These are phyloP conservation scores for Eucalyptus marginata DNA, from an alignment of 345 rosid genomes.

Conservation along the genomic window DNA sequence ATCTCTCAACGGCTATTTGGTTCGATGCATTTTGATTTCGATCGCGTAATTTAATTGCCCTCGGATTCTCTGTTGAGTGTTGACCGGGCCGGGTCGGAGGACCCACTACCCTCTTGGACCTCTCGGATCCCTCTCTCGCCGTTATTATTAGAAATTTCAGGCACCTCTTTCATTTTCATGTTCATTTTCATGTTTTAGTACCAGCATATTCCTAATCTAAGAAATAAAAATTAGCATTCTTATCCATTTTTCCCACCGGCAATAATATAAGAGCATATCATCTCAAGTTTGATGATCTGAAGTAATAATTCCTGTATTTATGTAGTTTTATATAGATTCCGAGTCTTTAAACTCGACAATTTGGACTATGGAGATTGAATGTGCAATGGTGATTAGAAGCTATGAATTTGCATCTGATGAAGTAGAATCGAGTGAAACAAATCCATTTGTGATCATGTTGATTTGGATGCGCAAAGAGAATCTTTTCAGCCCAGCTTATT, in stretches of 20 bases:
- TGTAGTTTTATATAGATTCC: neutral
- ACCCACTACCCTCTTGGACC: neutral
- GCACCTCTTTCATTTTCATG: neutral
- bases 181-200: neutral
- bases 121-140: neutral
- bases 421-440: neutral
- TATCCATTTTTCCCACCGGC: no score
- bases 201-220: neutral
- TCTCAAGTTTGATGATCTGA: no score
- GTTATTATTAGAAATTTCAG: neutral
- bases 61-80: neutral
- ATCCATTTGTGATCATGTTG: neutral
- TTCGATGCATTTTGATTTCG: neutral
- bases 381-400: accelerated
- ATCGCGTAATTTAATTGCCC: neutral
- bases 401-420: neutral
- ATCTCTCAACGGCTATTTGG: neutral
- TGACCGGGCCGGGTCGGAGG: neutral
- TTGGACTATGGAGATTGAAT: no score
- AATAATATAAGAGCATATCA: no score
- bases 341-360: neutral
- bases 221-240: neutral
- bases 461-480: neutral
- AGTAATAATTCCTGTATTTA: no score
- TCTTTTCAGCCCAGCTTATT: neutral